A percentile compares a stretch with the other conserved stretches of the same genome.
phyloP scores from a whole-genome alignment of 371 early-diverging fungal species.

The Umbelopsis sp. region DNA sequence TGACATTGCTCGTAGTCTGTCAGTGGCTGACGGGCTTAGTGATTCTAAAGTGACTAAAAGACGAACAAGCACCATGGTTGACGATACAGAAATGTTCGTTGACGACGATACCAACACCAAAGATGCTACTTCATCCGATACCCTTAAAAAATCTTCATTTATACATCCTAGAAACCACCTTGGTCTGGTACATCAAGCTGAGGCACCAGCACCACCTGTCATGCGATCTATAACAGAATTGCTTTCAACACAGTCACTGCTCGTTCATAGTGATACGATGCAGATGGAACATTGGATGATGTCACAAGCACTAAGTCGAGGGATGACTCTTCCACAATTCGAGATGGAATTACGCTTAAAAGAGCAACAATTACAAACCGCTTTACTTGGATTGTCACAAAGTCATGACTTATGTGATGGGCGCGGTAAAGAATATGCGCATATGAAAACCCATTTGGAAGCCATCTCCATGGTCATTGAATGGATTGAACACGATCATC shows the following conservation, averaged over 20 bases:
- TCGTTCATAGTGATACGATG: background rate
- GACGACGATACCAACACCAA: conserved; percentile 8
- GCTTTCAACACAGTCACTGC: background rate
- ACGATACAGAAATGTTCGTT: conserved; percentile 27
- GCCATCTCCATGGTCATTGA: background rate
- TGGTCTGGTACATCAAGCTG: background rate
- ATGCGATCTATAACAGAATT: conserved; percentile 8
- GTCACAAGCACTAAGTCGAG: background rate
- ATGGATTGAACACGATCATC: conserved; percentile 13
- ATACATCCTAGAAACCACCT: background rate
- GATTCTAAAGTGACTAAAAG: too few relatives aligned
- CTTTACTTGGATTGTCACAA: conserved; percentile 6
- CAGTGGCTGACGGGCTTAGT: conserved; percentile 29
- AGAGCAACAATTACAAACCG: conserved; percentile 8
- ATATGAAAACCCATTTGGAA: conserved; percentile 9
- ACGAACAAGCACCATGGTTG: background rate
- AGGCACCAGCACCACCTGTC: background rate
- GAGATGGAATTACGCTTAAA: conserved; percentile 6
- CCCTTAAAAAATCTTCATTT: background rate
- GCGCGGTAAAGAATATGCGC: conserved; percentile 1
- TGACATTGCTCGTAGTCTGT: conserved; percentile 47
- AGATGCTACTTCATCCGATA: conserved; percentile 12
- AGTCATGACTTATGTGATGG: background rate
- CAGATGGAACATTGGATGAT: conserved; percentile 7
- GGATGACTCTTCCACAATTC: background rate